Conservation (phyloP, 2,329 filamentous ascomycete species). For the Sarocladium brachiariae region DNA sequence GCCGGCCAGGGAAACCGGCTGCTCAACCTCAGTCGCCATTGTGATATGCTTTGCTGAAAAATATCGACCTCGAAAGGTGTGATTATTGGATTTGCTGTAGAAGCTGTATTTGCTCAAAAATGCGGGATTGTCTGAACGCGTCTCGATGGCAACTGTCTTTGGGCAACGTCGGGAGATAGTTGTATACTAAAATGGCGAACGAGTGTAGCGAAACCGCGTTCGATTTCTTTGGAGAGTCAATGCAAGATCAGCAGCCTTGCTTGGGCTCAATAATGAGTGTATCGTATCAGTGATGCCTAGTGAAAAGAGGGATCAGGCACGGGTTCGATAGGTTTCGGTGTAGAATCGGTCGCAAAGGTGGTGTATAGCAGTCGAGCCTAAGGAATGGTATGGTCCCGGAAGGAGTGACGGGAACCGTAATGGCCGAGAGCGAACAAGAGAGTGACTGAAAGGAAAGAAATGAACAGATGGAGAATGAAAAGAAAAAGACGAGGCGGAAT, state of each 20-base stretch:
- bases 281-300: not conserved
- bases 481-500: constrained; percentile 29
- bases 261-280: constrained; percentile 6
- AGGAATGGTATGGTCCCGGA: constrained; percentile 41
- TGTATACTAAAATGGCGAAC: constrained; percentile 2
- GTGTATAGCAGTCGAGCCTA: constrained; percentile 21
- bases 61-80: not conserved
- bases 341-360: not conserved
- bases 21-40: constrained; percentile 35
- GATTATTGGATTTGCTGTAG: not conserved
- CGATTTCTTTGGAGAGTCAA: constrained; percentile 1
- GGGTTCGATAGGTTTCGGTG: not conserved
- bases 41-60: not conserved
- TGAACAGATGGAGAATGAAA: constrained; percentile 34
- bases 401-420: constrained; percentile 44
- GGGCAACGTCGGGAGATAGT: constrained; percentile 5
- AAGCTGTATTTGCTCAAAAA: not conserved
- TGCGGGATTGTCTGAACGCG: not conserved
- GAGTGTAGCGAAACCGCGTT: constrained; percentile 5
- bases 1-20: constrained; percentile 25
- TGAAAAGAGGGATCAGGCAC: constrained; percentile 1
- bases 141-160: not conserved
- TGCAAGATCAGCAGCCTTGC: constrained; percentile 11
- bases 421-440: constrained; percentile 38
- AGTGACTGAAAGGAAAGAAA: constrained; percentile 45